Evolutionary conservation across 345 rosid species (phyloP).

Genomic region (Erodium maritimum): DNA sequence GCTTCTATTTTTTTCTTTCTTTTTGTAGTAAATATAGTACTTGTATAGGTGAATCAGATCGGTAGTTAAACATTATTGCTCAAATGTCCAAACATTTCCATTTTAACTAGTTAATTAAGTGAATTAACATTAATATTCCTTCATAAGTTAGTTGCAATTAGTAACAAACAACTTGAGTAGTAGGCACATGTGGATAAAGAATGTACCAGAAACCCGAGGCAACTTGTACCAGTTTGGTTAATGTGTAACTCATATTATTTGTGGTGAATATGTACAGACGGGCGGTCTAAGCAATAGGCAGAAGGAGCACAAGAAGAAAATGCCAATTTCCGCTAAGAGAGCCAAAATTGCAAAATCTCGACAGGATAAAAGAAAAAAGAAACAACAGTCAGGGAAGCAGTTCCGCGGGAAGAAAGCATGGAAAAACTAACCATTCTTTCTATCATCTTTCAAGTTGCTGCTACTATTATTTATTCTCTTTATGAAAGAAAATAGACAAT

Average conservation of each 20-base stretch:
- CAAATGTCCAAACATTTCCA: not conserved
- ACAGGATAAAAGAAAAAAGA: conserved; percentile 38
- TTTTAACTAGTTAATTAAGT: not conserved
- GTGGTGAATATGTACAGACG: conserved; percentile 25
- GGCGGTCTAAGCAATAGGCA: conserved; percentile 78
- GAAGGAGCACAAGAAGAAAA: conserved; percentile 73
- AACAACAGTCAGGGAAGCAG: conserved; percentile 41
- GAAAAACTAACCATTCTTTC: conserved; percentile 36
- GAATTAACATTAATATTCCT: too few relatives aligned
- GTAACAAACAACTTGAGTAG: too few relatives aligned
- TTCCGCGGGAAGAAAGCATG: conserved; percentile 85
- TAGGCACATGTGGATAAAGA: too few relatives aligned
- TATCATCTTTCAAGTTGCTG: too few relatives aligned
- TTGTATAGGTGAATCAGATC: too few relatives aligned
- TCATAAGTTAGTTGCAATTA: too few relatives aligned
- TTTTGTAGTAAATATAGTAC: not conserved
- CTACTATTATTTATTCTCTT: too few relatives aligned
- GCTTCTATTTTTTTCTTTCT: too few relatives aligned
- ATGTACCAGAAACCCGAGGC: too few relatives aligned
- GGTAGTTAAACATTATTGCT: not conserved
- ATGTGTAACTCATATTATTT: not conserved
- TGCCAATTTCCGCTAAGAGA: conserved; percentile 79
- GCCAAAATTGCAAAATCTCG: conserved; percentile 43
- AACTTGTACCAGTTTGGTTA: too few relatives aligned
- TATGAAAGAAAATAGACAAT: too few relatives aligned